Evolutionary conservation across 805 yeast genomes (phyloP).

Genomic region (Brettanomyces anomalus): DNA sequence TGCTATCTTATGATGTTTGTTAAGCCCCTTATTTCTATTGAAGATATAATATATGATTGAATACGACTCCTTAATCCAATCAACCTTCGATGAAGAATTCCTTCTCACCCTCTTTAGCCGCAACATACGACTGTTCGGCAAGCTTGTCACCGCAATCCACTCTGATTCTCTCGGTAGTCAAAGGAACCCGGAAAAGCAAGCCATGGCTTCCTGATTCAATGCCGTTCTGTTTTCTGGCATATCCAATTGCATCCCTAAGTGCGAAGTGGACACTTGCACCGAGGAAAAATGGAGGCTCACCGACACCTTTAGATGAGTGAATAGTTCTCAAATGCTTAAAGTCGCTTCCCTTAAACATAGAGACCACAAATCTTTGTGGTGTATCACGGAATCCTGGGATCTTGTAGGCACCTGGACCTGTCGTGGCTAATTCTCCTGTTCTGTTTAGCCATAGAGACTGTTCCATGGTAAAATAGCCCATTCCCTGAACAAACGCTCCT

Average conservation of each 20-base stretch:
- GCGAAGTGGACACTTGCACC: slow-evolving; percentile 37
- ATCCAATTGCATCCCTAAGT: slow-evolving; percentile 31
- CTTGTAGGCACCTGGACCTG: slow-evolving; percentile 42
- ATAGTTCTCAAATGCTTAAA: slow-evolving; percentile 36
- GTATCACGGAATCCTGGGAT: slow-evolving; percentile 41
- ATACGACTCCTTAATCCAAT: background rate
- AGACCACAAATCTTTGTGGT: slow-evolving; percentile 36
- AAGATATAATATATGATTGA: too few species aligned
- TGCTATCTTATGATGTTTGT: too few species aligned
- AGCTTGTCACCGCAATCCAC: slow-evolving; percentile 30
- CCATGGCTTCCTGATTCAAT: slow-evolving; percentile 13
- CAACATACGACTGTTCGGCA: slow-evolving; percentile 21
- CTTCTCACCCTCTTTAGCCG: slow-evolving; percentile 24
- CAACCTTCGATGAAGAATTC: slow-evolving; percentile 29
- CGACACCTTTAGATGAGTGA: slow-evolving; percentile 37
- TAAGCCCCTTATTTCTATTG: too few species aligned
- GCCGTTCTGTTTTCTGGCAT: slow-evolving; percentile 27
- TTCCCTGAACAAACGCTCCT: slow-evolving; percentile 42
- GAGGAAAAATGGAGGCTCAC: slow-evolving; percentile 42
- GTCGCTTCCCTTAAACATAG: slow-evolving; percentile 31
- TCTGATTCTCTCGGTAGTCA: slow-evolving; percentile 37
- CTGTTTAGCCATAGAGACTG: slow-evolving; percentile 36
- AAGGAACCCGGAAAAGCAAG: slow-evolving; percentile 28
- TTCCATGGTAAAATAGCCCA: slow-evolving; percentile 40
- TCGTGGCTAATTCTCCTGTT: slow-evolving; percentile 32